Evolutionary conservation across 306 rosid species (phyloP), one percentile per base, ranked within the genome.

Genomic region (Dalbergia cochinchinensis): DNA sequence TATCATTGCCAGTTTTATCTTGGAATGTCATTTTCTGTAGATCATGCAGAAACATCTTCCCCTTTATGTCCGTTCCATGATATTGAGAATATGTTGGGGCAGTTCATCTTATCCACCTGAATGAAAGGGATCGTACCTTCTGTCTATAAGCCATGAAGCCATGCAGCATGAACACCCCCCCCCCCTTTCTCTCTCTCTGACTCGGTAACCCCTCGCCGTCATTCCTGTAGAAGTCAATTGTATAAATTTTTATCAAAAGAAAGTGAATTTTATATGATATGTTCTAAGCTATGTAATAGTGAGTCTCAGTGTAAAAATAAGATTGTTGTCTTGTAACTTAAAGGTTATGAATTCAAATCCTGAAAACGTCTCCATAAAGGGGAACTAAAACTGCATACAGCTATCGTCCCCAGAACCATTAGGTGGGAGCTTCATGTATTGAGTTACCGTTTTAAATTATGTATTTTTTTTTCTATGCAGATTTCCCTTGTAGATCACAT

Each of bases 151-250:
- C 35, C 53, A 67, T 61, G 48, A 54, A 10, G 16, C 48, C 78
- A 61, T 84, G 81, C 74, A 69, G 79, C 79, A 35, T 55, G 76
- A 73, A 71, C 50, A 53, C 53, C 31, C 19, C 68, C 35, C 53
- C 57, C 34, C n/a, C n/a, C n/a, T n/a, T n/a, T n/a, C n/a, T n/a
- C n/a, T n/a, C n/a, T n/a, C n/a, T n/a, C n/a, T 68, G 45, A 34
- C 12, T 51, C 63, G 65, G 59, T 61, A 44, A 44, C 26, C 64
- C 16, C 58, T 73, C 44, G 33, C 61, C 31, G 1, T 41, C 58
- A n/a, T 31, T 58, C 54, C 62, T 60, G 65, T 70, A 48, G 48
- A 50, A 71, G 7, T 50, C 54, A n/a, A 20, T 62, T 13, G 55
- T 71, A 7, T 69, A 14, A 20, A 19, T 16, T 20, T 20, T 16